These are phyloP conservation scores for Epichloe festucae DNA, from an alignment of 2,329 filamentous ascomycete genomes.

Conservation along the genomic window DNA sequence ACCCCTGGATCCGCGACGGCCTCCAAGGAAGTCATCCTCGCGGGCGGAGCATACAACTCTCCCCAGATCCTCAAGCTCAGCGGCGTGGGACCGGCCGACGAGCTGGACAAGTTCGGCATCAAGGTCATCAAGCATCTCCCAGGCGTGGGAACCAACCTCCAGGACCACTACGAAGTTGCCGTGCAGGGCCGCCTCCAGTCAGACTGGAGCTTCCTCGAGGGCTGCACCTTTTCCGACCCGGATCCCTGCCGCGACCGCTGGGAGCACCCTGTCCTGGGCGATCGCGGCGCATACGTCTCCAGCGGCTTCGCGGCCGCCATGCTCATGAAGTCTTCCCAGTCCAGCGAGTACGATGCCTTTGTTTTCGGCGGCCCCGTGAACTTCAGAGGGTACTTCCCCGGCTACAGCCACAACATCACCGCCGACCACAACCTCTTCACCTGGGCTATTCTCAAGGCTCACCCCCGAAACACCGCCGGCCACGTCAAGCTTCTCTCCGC, in stretches of 20 bases:
- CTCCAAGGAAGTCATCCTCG: constrained; percentile 32
- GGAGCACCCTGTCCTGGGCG: constrained; percentile 6
- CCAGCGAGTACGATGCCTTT: constrained; percentile 17
- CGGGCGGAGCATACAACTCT: constrained; percentile 33
- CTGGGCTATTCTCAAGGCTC: constrained; percentile 41
- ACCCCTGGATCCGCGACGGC: constrained; percentile 17
- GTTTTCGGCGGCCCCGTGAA: constrained; percentile 16
- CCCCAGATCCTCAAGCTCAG: constrained; percentile 34
- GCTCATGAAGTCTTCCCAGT: constrained; percentile 16
- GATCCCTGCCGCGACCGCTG: constrained; percentile 25
- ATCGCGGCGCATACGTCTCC: constrained; percentile 13
- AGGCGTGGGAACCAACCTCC: constrained; percentile 45
- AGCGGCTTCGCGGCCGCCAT: constrained; percentile 13
- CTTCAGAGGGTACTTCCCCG: constrained; percentile 18
- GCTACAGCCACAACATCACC: constrained; percentile 10
- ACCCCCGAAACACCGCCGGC: constrained; percentile 46
- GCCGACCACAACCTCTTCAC: constrained; percentile 22
- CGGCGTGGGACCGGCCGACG: constrained; percentile 28
- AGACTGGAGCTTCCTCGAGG: constrained; percentile 6
- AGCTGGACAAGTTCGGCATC: constrained; percentile 31
- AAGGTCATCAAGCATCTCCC: constrained; percentile 41
- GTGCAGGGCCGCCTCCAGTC: constrained; percentile 9
- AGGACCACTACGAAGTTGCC: constrained; percentile 17
- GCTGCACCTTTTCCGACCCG: constrained; percentile 17
- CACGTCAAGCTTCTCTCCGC: constrained; percentile 46